These are phyloP conservation scores for Trichoderma sp. DNA, from an alignment of 2,329 filamentous ascomycete species.

Conservation along the genomic window DNA sequence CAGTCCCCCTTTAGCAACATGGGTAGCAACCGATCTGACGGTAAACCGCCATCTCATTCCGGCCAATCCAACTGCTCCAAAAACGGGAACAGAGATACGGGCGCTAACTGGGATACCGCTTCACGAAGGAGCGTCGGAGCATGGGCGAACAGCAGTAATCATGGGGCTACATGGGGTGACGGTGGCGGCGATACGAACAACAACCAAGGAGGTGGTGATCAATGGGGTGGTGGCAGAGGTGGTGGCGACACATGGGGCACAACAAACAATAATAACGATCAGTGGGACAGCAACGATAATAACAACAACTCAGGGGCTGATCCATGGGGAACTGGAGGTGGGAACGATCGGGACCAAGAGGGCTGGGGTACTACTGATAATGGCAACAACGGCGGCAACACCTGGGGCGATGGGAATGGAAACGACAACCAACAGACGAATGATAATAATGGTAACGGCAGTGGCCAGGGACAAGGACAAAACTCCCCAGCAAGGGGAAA, in stretches of 20 bases:
- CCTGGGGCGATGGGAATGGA: not conserved
- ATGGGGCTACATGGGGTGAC: not conserved
- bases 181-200: not conserved
- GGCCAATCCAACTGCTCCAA: constrained; percentile 9
- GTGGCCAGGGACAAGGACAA: constrained; percentile 24
- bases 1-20: constrained; percentile 25
- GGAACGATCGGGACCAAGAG: not conserved
- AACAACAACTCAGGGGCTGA: not conserved
- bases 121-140: constrained; percentile 3
- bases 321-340: not conserved
- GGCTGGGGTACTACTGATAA: not conserved
- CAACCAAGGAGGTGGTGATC: not conserved
- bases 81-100: constrained; percentile 6
- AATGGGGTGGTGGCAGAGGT: not conserved
- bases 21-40: constrained; percentile 21
- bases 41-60: constrained; percentile 3
- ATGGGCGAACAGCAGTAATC: constrained; percentile 14
- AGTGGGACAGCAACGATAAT: not conserved
- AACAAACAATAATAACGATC: not conserved
- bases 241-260: not conserved
- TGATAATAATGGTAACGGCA: constrained; percentile 4
- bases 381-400: not conserved
- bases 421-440: not conserved
- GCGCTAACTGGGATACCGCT: not conserved
- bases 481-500: not conserved